These are phyloP conservation scores for Prosopis cineraria DNA, from an alignment of 306 rosid genomes.

Conservation along the genomic window DNA sequence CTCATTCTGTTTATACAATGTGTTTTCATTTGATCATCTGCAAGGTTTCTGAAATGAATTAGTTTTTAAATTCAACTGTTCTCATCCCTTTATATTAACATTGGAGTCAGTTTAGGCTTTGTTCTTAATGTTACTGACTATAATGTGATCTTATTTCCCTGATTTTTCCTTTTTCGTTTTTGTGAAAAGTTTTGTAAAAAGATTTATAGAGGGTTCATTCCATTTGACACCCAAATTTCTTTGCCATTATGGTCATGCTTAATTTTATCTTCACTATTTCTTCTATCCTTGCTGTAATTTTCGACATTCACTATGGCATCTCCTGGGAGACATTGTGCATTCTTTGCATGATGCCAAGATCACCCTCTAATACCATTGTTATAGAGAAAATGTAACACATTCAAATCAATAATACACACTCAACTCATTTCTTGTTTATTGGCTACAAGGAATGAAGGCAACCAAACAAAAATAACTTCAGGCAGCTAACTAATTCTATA, in stretches of 20 bases:
- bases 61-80: neutral
- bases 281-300: neutral
- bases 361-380: neutral
- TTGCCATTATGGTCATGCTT: neutral
- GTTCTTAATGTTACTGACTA: neutral
- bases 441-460: neutral
- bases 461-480: neutral
- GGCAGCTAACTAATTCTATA: neutral
- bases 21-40: constrained; percentile 1
- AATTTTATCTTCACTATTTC: neutral
- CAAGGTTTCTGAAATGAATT: neutral
- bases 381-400: neutral
- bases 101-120: neutral
- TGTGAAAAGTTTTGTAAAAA: neutral
- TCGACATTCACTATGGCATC: neutral
- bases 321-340: neutral
- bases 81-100: neutral
- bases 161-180: neutral
- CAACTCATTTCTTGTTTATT: neutral
- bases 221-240: neutral
- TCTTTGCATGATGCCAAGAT: neutral
- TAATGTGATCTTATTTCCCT: neutral
- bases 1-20: neutral
- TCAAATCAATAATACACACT: neutral
- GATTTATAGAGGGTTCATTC: neutral